Percentiles rank a stretch among this genome's conserved stretches.
Evolutionary conservation across 2,329 filamentous ascomycete species (phyloP).

Genomic region (Aspergillus tubingensis): DNA sequence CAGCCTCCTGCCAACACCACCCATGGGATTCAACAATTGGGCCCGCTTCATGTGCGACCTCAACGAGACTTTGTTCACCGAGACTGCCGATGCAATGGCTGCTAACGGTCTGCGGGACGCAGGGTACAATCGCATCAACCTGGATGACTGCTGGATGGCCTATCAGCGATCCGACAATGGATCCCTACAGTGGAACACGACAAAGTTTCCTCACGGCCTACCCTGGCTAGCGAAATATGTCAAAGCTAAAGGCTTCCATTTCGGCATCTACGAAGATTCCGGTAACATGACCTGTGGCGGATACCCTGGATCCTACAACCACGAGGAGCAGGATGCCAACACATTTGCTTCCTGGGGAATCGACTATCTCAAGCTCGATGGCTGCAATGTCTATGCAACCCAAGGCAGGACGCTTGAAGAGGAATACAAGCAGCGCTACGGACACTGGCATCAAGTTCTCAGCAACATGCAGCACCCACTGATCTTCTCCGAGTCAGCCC

Average conservation of each 20-base stretch:
- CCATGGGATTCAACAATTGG: constrained; percentile 59
- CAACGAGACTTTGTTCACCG: constrained; percentile 52
- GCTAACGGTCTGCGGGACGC: constrained; percentile 44
- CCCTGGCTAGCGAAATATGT: constrained; percentile 46
- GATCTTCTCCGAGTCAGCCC: constrained; percentile 51
- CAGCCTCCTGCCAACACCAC: constrained; percentile 41
- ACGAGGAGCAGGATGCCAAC: constrained; percentile 47
- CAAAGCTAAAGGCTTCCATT: constrained; percentile 43
- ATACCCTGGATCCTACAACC: constrained; percentile 45
- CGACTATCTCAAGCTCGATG: constrained; percentile 55
- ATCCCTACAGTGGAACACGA: constrained; percentile 46
- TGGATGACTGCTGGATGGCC: constrained; percentile 52
- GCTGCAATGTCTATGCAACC: constrained; percentile 40
- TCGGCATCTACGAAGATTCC: constrained; percentile 52
- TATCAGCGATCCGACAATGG: constrained; percentile 38
- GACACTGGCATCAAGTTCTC: constrained; percentile 48
- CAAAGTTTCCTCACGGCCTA: constrained; percentile 48
- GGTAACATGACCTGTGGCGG: constrained; percentile 49
- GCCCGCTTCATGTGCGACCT: constrained; percentile 51
- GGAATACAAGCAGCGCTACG: constrained; percentile 37
- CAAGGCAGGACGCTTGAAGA: constrained; percentile 23
- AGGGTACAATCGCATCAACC: constrained; percentile 45
- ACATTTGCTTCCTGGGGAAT: constrained; percentile 42
- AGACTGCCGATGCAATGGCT: constrained; percentile 51
- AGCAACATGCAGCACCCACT: constrained; percentile 39